Percentiles rank a stretch among this genome's conserved stretches.
Conservation (phyloP, 2,329 filamentous ascomycete species). For the Nothomitra cinnamomea region DNA sequence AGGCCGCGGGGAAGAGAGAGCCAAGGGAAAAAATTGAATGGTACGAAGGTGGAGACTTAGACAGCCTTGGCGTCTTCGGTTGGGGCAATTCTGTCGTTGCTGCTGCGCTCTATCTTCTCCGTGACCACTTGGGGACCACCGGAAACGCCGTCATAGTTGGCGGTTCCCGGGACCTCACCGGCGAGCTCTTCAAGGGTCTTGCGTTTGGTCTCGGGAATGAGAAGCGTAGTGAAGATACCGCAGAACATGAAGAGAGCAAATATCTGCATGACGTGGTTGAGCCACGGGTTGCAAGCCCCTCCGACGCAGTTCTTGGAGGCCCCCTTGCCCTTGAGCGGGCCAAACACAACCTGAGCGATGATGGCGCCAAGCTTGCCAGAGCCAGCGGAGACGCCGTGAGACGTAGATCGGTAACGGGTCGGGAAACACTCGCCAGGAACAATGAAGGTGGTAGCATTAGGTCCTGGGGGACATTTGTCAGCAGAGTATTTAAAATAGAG, state of each 20-base stretch:
- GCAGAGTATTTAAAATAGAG: neutral
- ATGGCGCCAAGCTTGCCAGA: slow-evolving; percentile 32
- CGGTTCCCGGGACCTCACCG: slow-evolving; percentile 45
- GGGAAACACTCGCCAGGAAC: slow-evolving; percentile 35
- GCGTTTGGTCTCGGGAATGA: slow-evolving; percentile 63
- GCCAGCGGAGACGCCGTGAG: slow-evolving; percentile 31
- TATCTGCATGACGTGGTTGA: slow-evolving; percentile 14
- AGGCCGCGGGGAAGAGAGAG: no score
- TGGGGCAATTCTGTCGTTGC: neutral
- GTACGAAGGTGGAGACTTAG: no score
- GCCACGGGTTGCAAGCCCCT: slow-evolving; percentile 7
- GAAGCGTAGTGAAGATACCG: slow-evolving; percentile 47
- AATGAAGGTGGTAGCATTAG: slow-evolving; percentile 34
- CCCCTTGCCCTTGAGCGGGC: slow-evolving; percentile 22
- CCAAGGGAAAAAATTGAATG: no score
- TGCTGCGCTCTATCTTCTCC: neutral
- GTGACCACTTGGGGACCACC: slow-evolving; percentile 1
- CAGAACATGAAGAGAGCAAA: slow-evolving; percentile 59
- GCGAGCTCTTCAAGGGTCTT: slow-evolving; percentile 55
- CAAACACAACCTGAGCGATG: slow-evolving; percentile 31
- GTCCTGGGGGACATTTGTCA: slow-evolving; percentile 9
- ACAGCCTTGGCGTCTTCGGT: no score
- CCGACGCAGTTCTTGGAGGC: neutral
- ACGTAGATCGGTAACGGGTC: slow-evolving; percentile 29
- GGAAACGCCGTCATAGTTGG: slow-evolving; percentile 20